A percentile compares a stretch with the other conserved stretches of the same genome.
Evolutionary conservation across 176 grass and related monocot genomes (phyloP).

Genomic region (Tillandsia leiboldiana): DNA sequence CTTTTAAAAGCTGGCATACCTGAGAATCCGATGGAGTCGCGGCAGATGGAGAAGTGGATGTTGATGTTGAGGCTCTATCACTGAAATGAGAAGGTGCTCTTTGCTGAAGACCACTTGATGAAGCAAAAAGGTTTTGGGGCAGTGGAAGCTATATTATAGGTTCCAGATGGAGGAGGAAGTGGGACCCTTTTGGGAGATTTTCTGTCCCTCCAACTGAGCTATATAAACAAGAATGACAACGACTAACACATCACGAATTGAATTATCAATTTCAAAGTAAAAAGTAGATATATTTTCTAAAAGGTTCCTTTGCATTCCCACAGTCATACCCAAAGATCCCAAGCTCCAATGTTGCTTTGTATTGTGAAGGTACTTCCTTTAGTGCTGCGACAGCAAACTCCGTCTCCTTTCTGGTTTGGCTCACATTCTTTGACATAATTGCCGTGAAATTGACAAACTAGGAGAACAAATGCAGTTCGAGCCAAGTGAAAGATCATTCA

Average conservation of each 20-base stretch:
- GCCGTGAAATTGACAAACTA: slow-evolving; percentile 84
- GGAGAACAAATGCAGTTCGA: not conserved
- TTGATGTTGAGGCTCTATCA: slow-evolving; percentile 23
- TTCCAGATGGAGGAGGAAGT: slow-evolving; percentile 63
- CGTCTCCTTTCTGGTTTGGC: slow-evolving; percentile 54
- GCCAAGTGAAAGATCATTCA: not conserved
- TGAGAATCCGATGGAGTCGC: slow-evolving; percentile 34
- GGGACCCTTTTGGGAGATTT: slow-evolving; percentile 53
- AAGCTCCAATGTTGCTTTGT: slow-evolving; percentile 72
- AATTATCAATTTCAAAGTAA: not conserved
- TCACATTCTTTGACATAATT: slow-evolving; percentile 71
- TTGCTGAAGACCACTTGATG: slow-evolving; percentile 26
- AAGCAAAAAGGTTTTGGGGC: slow-evolving; percentile 20
- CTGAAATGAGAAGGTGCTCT: slow-evolving; percentile 26
- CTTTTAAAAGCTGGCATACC: slow-evolving; percentile 19
- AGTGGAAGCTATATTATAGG: slow-evolving; percentile 24
- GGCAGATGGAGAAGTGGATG: slow-evolving; percentile 26
- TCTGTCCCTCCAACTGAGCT: slow-evolving; percentile 31
- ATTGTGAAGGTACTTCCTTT: slow-evolving; percentile 79
- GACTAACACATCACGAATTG: slow-evolving; percentile 1
- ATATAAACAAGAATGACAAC: slow-evolving; percentile 24
- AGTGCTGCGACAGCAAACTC: slow-evolving; percentile 79
- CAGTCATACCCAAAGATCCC: slow-evolving; percentile 54
- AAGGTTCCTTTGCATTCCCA: slow-evolving; percentile 23
- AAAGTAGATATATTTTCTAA: not conserved